These are phyloP conservation scores for Nitzschia sp. DNA, from an alignment of 108 stramenopile species.

Conservation along the genomic window DNA sequence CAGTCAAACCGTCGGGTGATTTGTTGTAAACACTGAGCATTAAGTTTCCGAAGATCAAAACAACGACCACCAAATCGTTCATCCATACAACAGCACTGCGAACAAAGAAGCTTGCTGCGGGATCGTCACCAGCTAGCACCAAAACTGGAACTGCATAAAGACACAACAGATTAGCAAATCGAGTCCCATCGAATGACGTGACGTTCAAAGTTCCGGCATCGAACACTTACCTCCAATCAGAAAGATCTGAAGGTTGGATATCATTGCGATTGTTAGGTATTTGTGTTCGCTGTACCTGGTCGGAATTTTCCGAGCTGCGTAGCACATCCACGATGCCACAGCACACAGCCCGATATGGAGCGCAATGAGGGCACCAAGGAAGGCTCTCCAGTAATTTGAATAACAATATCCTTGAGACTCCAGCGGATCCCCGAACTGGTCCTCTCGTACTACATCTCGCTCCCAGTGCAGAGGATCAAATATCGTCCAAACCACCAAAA, in stretches of 20 bases:
- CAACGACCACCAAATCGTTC: slow-evolving; percentile 12
- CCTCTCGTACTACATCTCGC: neutral
- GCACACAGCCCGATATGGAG: slow-evolving; percentile 7
- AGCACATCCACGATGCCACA: slow-evolving; percentile 17
- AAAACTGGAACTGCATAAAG: slow-evolving; percentile 7
- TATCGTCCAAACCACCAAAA: slow-evolving; percentile 11
- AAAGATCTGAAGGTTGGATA: slow-evolving; percentile 19
- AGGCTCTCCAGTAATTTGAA: slow-evolving; percentile 11
- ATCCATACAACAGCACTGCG: slow-evolving; percentile 15
- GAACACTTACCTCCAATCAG: neutral
- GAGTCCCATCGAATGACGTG: neutral
- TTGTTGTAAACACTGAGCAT: slow-evolving; percentile 1
- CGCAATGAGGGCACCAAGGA: neutral
- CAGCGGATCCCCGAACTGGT: slow-evolving; percentile 12
- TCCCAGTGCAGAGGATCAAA: slow-evolving; percentile 19
- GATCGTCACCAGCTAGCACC: neutral
- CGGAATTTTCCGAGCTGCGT: slow-evolving; percentile 9
- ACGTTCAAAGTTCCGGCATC: neutral
- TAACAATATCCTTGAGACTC: slow-evolving; percentile 18
- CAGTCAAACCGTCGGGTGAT: no score
- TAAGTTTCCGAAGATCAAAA: slow-evolving; percentile 21
- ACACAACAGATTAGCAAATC: neutral
- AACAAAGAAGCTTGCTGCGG: slow-evolving; percentile 11
- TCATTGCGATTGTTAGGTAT: slow-evolving; percentile 16
- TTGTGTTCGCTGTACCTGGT: slow-evolving; percentile 10